Evolutionary conservation across 345 rosid genomes (phyloP).

Genomic region (Microthlaspi erraticum): DNA sequence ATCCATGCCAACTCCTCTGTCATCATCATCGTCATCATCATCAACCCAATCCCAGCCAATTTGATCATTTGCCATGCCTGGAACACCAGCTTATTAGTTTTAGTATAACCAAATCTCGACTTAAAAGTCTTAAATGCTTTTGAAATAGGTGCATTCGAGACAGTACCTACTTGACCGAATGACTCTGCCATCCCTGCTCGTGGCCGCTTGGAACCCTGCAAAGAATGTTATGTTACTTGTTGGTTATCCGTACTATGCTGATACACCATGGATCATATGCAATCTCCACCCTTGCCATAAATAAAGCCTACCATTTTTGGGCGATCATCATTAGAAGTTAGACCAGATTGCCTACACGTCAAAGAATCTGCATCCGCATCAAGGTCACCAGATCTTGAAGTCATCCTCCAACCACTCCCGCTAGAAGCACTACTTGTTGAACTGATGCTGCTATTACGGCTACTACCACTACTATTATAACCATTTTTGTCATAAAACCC

Average conservation of each 20-base stretch:
- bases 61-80: constrained; percentile 73
- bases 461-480: constrained; percentile 91
- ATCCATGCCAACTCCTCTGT: constrained; percentile 84
- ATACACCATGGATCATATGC: too few relatives aligned
- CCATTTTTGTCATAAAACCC: constrained; percentile 61
- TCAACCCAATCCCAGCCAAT: constrained; percentile 85
- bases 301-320: constrained; percentile 65
- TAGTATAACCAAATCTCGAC: constrained; percentile 60
- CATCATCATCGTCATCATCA: constrained; percentile 60
- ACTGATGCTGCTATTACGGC: constrained; percentile 92
- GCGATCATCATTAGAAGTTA: constrained; percentile 78
- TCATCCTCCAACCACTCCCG: constrained; percentile 80
- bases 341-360: constrained; percentile 87
- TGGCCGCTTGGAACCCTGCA: constrained; percentile 89
- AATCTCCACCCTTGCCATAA: constrained; percentile 25
- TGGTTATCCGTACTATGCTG: constrained; percentile 22
- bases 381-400: constrained; percentile 75
- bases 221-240: constrained; percentile 33
- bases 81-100: constrained; percentile 60
- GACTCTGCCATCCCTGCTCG: constrained; percentile 69
- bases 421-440: constrained; percentile 88
- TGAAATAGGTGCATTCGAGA: constrained; percentile 52
- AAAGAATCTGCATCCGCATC: constrained; percentile 99
- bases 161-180: constrained; percentile 67
- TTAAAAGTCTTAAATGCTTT: constrained; percentile 56